Evolutionary conservation across 2,329 filamentous ascomycete species (phyloP).

Genomic region (Pseudogymnoascus sp.): DNA sequence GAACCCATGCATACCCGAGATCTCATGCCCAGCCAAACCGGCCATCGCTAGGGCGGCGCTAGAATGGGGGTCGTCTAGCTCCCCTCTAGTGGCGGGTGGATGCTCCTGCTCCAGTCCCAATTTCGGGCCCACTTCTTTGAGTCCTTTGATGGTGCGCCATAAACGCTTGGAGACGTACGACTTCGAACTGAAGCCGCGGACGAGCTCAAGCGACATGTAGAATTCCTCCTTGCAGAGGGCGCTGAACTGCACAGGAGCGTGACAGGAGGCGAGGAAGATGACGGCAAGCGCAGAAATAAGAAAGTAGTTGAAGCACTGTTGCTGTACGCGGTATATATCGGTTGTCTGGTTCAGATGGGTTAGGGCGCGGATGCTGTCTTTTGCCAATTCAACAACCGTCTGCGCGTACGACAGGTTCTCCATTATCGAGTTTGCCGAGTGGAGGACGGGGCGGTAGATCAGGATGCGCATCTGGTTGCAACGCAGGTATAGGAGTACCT

Average conservation of each 20-base stretch:
- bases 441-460: constrained; percentile 78
- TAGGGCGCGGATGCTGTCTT: constrained; percentile 66
- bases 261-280: constrained; percentile 66
- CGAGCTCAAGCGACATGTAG: constrained; percentile 66
- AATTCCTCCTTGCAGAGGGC: constrained; percentile 63
- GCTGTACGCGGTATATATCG: constrained; percentile 61
- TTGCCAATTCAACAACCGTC: constrained; percentile 63
- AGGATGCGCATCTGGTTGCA: constrained; percentile 86
- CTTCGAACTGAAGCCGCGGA: constrained; percentile 62
- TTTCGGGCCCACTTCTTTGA: constrained; percentile 63
- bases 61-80: constrained; percentile 40
- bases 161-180: constrained; percentile 64
- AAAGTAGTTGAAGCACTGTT: constrained; percentile 75
- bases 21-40: constrained; percentile 37
- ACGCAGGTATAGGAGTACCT: constrained; percentile 76
- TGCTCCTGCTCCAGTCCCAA: constrained; percentile 45
- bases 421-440: constrained; percentile 75
- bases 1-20: constrained; percentile 19
- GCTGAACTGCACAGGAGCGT: constrained; percentile 64
- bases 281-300: constrained; percentile 66
- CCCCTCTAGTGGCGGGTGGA: constrained; percentile 17
- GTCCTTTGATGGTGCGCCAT: constrained; percentile 61
- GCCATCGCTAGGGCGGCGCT: constrained; percentile 48
- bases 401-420: constrained; percentile 65
- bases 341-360: constrained; percentile 62